phyloP scores from a whole-genome alignment of 768 basidiomycete genomes.

The Pholiota microspora region DNA sequence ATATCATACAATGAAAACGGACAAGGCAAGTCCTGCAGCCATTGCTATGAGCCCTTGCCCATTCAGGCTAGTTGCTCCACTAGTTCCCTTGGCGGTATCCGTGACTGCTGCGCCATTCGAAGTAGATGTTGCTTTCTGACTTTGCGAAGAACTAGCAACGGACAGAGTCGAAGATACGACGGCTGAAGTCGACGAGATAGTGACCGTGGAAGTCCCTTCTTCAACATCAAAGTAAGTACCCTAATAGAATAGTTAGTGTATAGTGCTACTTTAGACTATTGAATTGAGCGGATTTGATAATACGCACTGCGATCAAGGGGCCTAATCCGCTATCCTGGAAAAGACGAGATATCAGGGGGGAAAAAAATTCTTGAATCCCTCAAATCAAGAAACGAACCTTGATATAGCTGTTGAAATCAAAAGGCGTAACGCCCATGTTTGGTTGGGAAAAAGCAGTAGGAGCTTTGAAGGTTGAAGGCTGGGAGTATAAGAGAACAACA shows the following conservation, averaged over 20 bases:
- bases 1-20: background rate
- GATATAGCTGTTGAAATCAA: constrained; percentile 59
- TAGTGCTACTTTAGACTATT: no score
- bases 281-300: no score
- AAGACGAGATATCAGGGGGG: constrained; percentile 5
- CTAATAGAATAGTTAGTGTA: constrained; percentile 36
- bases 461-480: constrained; percentile 60
- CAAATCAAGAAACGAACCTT: constrained; percentile 33
- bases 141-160: background rate
- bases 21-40: background rate
- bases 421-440: constrained; percentile 49
- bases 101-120: background rate
- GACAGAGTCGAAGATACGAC: constrained; percentile 62
- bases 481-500: constrained; percentile 61
- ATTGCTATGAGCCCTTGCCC: background rate
- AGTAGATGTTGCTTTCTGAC: background rate
- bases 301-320: constrained; percentile 53
- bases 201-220: constrained; percentile 55
- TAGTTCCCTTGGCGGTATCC: background rate
- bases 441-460: constrained; percentile 53
- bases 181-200: constrained; percentile 57
- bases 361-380: background rate
- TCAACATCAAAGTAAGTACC: constrained; percentile 74
- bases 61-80: background rate
- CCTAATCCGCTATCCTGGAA: constrained; percentile 54